Base-by-base conservation (phyloP, 306 rosid species). In the Albizia julibrissin region DNA sequence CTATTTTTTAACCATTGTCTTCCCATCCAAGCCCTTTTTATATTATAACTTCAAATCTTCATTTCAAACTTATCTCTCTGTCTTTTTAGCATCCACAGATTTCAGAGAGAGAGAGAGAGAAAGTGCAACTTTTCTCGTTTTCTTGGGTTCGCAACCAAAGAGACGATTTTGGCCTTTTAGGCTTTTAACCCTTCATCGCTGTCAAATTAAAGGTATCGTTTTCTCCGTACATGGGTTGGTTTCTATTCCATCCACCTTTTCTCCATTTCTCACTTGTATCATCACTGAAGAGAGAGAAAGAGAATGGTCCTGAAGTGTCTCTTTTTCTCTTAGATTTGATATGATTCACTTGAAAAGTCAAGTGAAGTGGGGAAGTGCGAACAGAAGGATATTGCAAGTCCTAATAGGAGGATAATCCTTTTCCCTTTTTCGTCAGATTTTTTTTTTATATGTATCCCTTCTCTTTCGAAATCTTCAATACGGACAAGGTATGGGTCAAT, bases 51-150 rank as follows among this genome's bases (percentile, higher is more conserved):
- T 14, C 50, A 37, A 37, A 37, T 6, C 10, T 50, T 50, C 21
- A 50, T 15, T 50, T 50, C 58, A 50, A 54, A 10, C 29, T 22
- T 58, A 62, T 22, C 77, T 84, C 64, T 76, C 22, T 80, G 91
- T 92, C 90, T 44, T 39, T 90, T 85, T 90, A 88, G 86, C 82
- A 82, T 87, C 88, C 90, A 79, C 89, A 83, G 89, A 89, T 86
- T 88, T 80, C 84, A 87, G 79, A 75, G 81, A 59, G 83, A 80
- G 79, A 3, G 49, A 11, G 50, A 11, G 50, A 11, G 50, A 34
- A 65, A 66, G 76, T 61, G 79, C 21, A 26, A 61, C 34, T 58
- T 58, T 58, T 56, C 31, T 61, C 10, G 65, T 61, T 24, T 61
- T 61, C 67, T 61, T 26, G 33, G 79, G 61, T 75, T 87, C 82